Evolutionary conservation across 805 yeast genomes (phyloP), one percentile per base, ranked within the genome.

Genomic region (Vanderwaltozyma polyspora): DNA sequence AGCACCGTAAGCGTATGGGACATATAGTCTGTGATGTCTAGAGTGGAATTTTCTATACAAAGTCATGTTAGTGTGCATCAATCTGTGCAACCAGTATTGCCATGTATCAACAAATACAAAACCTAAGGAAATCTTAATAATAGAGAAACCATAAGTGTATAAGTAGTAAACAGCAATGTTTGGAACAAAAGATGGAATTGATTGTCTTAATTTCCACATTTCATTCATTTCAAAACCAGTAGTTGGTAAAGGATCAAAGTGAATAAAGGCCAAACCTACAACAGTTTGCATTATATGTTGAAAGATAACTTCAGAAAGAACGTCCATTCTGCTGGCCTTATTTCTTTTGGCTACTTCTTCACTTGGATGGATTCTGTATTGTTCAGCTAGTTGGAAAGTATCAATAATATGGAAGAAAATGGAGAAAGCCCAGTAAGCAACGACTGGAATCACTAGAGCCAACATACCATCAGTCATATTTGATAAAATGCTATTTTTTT

Each of bases 1-100:
- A 3, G 98, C 98, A 33, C 98, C 98, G 59, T 70, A 87, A 1
- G 97, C 96, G 58, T 86, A 91, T 7, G 98, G 98, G 25, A 91
- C 95, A 48, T 91, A 89, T 33, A 91, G 67, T 35, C 89, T 66
- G 60, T 91, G 98, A 60, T 91, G 98, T 45, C 94, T 77, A 5
- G 97, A 85, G 59, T 91, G 98, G 67, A 84, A 83, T 34, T 74
- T 63, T 42, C 70, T 72, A 69, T 91, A 91, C 32, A 87, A 63
- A 36, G 67, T 62, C 53, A 76, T 78, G 68, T 82, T 82, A 53
- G 68, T 50, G 55, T 91, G 98, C 97, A 91, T 87, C 43, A 69
- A 55, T 41, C 95, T 70, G 58, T 91, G 98, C 42, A 87, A 66
- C 67, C 76, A 74, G 59, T 82, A 91, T 62, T 91, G 98, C 98